Percentiles rank a stretch among this genome's conserved stretches.
These are phyloP conservation scores for Aspergillus mulundensis DNA, from an alignment of 495 filamentous ascomycete species.

Conservation along the genomic window DNA sequence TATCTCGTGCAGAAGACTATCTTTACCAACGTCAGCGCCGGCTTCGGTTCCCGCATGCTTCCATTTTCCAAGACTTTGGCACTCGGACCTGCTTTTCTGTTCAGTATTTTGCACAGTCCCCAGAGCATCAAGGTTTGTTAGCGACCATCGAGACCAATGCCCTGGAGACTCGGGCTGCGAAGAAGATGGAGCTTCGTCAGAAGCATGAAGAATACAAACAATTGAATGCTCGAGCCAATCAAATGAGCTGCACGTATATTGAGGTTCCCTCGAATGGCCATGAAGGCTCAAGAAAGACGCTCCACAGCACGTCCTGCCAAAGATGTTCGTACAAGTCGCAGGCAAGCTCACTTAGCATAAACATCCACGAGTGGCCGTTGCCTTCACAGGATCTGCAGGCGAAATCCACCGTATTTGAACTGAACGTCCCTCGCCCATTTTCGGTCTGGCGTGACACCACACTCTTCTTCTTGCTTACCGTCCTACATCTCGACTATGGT, in stretches of 20 bases:
- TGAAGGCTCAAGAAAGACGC: slow-evolving; percentile 10
- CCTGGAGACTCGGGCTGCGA: slow-evolving; percentile 25
- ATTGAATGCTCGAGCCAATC: slow-evolving; percentile 22
- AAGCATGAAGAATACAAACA: slow-evolving; percentile 30
- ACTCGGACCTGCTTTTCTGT: slow-evolving; percentile 45
- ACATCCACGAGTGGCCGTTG: slow-evolving; percentile 60
- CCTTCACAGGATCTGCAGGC: slow-evolving; percentile 30
- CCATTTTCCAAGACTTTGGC: slow-evolving; percentile 33
- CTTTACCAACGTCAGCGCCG: slow-evolving; percentile 26
- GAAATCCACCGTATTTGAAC: slow-evolving; percentile 56
- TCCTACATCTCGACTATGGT: slow-evolving; percentile 25
- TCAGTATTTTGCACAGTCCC: slow-evolving; percentile 48
- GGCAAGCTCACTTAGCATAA: slow-evolving; percentile 41
- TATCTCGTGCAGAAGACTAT: slow-evolving; percentile 49
- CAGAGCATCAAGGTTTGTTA: slow-evolving; percentile 35
- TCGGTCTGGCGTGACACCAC: slow-evolving; percentile 53
- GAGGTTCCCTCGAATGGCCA: no score
- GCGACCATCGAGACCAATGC: slow-evolving; percentile 35
- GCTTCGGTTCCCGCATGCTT: slow-evolving; percentile 14
- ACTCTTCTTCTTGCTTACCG: slow-evolving; percentile 34
- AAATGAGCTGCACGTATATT: slow-evolving; percentile 28
- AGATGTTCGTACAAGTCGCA: slow-evolving; percentile 25
- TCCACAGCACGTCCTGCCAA: slow-evolving; percentile 23
- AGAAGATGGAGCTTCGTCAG: slow-evolving; percentile 37
- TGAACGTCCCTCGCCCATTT: slow-evolving; percentile 43